These are phyloP conservation scores for Penicillium sp. DNA, from an alignment of 2,329 filamentous ascomycete species.

Conservation along the genomic window DNA sequence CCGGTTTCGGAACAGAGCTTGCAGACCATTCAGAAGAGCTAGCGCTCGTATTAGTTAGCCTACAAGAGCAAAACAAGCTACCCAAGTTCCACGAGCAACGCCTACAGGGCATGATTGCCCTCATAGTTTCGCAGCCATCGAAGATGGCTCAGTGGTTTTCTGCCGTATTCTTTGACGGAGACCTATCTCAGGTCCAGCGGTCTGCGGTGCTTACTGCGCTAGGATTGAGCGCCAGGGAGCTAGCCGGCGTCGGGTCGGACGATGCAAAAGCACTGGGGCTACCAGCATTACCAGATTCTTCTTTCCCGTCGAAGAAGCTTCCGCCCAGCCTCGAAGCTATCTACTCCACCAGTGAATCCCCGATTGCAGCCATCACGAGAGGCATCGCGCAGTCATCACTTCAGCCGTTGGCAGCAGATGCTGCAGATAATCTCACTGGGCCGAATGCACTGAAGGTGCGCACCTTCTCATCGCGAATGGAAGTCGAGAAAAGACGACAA, in stretches of 20 bases:
- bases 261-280: constrained; percentile 49
- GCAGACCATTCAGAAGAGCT: constrained; percentile 82
- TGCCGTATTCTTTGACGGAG: constrained; percentile 85
- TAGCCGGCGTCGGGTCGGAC: constrained; percentile 74
- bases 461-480: constrained; percentile 81
- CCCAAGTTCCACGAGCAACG: constrained; percentile 76
- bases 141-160: constrained; percentile 84
- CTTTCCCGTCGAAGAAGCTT: constrained; percentile 82
- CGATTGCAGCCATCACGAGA: constrained; percentile 71
- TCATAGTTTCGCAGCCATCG: constrained; percentile 76
- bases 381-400: constrained; percentile 75
- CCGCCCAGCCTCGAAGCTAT: constrained; percentile 74
- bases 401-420: constrained; percentile 77
- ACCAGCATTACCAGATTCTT: constrained; percentile 40
- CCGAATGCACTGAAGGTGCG: constrained; percentile 86
- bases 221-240: constrained; percentile 79
- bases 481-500: constrained; percentile 62
- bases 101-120: constrained; percentile 79
- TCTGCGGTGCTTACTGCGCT: constrained; percentile 80
- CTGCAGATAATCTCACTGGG: constrained; percentile 78
- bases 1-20: constrained; percentile 86
- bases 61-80: constrained; percentile 85
- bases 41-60: constrained; percentile 73
- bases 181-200: constrained; percentile 86
- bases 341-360: constrained; percentile 61